A percentile compares a stretch with the other conserved stretches of the same genome.
These are phyloP conservation scores for Pinus tabuliformis DNA, from an alignment of 75 land plant genomes.

Conservation along the genomic window DNA sequence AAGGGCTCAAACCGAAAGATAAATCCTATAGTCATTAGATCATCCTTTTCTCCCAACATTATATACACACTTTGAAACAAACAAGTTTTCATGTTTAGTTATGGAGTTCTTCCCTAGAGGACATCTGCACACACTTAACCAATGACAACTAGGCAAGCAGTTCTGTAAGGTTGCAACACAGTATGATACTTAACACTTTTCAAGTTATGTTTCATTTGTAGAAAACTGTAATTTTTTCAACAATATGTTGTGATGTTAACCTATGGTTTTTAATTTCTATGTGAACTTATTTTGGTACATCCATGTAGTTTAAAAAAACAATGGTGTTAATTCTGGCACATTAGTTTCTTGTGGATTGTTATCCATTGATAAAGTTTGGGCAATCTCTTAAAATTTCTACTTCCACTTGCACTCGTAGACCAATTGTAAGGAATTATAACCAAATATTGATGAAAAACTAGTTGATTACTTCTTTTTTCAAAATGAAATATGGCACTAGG, in stretches of 20 bases:
- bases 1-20: conserved; percentile 26
- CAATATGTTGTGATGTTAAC: not conserved
- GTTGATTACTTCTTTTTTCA: too few relatives aligned
- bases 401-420: too few relatives aligned
- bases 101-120: conserved; percentile 80
- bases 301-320: too few relatives aligned
- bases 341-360: too few relatives aligned
- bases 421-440: too few relatives aligned
- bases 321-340: too few relatives aligned
- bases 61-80: conserved; percentile 67
- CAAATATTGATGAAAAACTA: too few relatives aligned
- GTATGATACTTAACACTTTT: conserved; percentile 12
- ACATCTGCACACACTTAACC: conserved; percentile 57
- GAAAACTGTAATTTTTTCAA: not conserved
- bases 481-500: too few relatives aligned
- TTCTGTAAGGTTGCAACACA: conserved; percentile 60
- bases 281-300: not conserved
- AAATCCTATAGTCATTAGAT: too few relatives aligned
- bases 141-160: conserved; percentile 57
- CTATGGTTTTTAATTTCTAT: not conserved
- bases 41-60: conserved; percentile 17
- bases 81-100: conserved; percentile 58
- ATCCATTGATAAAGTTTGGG: too few relatives aligned
- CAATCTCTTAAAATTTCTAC: too few relatives aligned
- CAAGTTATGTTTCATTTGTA: not conserved